Percentiles rank a stretch among this genome's conserved stretches.
Evolutionary conservation across 2,329 filamentous ascomycete species (phyloP).

Genomic region (Talaromyces marneffei): DNA sequence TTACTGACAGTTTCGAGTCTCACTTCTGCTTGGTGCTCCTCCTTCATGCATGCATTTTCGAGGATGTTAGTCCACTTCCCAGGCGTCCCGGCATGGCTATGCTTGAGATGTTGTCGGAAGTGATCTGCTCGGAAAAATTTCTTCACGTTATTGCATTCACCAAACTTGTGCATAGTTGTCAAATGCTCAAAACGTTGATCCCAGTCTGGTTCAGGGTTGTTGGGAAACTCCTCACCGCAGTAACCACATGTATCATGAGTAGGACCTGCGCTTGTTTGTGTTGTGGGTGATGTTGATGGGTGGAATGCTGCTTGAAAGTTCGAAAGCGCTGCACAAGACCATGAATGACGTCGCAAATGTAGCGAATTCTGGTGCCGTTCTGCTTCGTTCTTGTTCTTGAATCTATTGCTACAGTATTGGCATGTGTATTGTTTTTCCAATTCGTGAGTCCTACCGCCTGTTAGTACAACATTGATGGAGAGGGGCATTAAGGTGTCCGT

Average conservation of each 20-base stretch:
- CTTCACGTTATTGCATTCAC: slow-evolving; percentile 96
- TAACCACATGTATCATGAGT: slow-evolving; percentile 78
- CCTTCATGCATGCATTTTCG: slow-evolving; percentile 93
- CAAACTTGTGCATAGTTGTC: slow-evolving; percentile 88
- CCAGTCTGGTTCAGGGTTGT: slow-evolving; percentile 72
- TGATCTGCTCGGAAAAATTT: slow-evolving; percentile 98
- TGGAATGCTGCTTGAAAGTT: slow-evolving; percentile 80
- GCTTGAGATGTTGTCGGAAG: slow-evolving; percentile 96
- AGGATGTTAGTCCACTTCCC: slow-evolving; percentile 99
- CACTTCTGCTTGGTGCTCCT: slow-evolving; percentile 51
- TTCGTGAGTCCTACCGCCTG: slow-evolving; percentile 64
- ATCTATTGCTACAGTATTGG: slow-evolving; percentile 84
- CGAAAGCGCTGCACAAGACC: slow-evolving; percentile 84
- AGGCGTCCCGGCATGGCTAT: slow-evolving; percentile 91
- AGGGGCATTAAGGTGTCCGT: neutral
- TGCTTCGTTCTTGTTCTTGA: slow-evolving; percentile 98
- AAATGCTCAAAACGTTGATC: slow-evolving; percentile 79
- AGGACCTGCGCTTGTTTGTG: slow-evolving; percentile 31
- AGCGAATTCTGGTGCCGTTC: slow-evolving; percentile 94
- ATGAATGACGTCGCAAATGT: slow-evolving; percentile 85
- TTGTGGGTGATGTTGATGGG: slow-evolving; percentile 54
- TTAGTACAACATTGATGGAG: neutral
- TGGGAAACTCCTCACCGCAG: slow-evolving; percentile 88
- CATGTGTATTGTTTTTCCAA: slow-evolving; percentile 96
- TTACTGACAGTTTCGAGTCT: slow-evolving; percentile 22